Conservation (phyloP, 768 basidiomycete genomes). For the Tricholoma terreum region DNA sequence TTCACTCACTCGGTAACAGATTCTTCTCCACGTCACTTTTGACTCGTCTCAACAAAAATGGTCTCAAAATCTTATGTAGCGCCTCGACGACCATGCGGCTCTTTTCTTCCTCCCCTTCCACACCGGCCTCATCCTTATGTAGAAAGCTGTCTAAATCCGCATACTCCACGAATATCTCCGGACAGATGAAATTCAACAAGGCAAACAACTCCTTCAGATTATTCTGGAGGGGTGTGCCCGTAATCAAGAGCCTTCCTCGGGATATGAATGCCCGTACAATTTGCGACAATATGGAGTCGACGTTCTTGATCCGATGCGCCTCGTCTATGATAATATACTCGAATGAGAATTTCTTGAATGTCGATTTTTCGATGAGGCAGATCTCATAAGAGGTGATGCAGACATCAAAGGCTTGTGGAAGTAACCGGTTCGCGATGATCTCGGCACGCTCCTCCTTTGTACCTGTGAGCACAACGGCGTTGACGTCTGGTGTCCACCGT, state of each 20-base stretch:
- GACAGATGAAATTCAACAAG: conserved; percentile 91
- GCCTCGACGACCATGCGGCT: conserved; percentile 95
- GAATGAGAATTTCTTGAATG: conserved; percentile 92
- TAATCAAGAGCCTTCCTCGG: conserved; percentile 89
- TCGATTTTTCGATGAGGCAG: conserved; percentile 91
- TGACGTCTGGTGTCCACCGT: conserved; percentile 88
- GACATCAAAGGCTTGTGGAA: conserved; percentile 88
- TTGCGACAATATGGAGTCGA: conserved; percentile 91
- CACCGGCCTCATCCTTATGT: conserved; percentile 75
- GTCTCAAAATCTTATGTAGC: conserved; percentile 92
- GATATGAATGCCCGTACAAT: conserved; percentile 91
- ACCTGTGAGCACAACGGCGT: conserved; percentile 77
- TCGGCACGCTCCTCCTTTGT: conserved; percentile 86
- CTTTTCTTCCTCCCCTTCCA: conserved; percentile 72
- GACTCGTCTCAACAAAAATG: conserved; percentile 90
- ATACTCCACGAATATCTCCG: conserved; percentile 92
- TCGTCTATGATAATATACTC: conserved; percentile 99
- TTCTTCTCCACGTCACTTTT: conserved; percentile 98
- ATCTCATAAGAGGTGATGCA: conserved; percentile 97
- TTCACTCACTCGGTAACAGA: conserved; percentile 73
- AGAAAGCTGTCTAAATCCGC: conserved; percentile 91
- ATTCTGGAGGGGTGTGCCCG: conserved; percentile 96
- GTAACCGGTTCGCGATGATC: conserved; percentile 72
- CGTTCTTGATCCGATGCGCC: conserved; percentile 99
- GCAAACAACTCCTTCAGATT: conserved; percentile 95